phyloP scores from a whole-genome alignment of 2,329 filamentous ascomycete species.

The Penicillium nordicum region DNA sequence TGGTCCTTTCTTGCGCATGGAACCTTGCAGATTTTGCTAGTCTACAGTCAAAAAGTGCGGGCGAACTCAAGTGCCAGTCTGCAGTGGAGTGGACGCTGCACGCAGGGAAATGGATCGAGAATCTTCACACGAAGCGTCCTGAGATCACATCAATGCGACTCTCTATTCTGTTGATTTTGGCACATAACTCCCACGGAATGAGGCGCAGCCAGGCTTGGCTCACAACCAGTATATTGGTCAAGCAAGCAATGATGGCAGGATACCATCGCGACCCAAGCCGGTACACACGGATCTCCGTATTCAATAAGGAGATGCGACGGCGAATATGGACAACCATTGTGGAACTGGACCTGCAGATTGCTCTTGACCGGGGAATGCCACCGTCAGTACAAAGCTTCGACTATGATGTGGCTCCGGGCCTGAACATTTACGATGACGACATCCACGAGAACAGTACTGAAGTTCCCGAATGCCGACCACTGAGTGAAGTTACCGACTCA shows the following conservation, averaged over 20 bases:
- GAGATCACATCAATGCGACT: slow-evolving; percentile 51
- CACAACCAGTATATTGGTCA: slow-evolving; percentile 49
- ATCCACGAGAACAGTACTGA: slow-evolving; percentile 38
- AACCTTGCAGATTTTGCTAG: slow-evolving; percentile 32
- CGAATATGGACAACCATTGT: slow-evolving; percentile 57
- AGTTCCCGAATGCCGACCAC: slow-evolving; percentile 28
- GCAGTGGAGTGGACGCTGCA: slow-evolving; percentile 74
- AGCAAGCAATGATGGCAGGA: slow-evolving; percentile 53
- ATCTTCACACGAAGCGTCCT: slow-evolving; percentile 61
- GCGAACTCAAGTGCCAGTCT: slow-evolving; percentile 29
- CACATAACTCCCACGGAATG: slow-evolving; percentile 50
- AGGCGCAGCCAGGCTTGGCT: slow-evolving; percentile 55
- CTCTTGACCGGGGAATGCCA: slow-evolving; percentile 55
- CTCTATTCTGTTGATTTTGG: slow-evolving; percentile 50
- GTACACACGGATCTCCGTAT: slow-evolving; percentile 35
- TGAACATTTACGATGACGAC: slow-evolving; percentile 52
- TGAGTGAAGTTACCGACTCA: slow-evolving; percentile 36
- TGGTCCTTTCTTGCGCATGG: slow-evolving; percentile 40
- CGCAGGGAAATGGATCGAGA: slow-evolving; percentile 82
- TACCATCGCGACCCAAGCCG: slow-evolving; percentile 46
- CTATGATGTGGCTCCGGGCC: slow-evolving; percentile 50
- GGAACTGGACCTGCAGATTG: slow-evolving; percentile 56
- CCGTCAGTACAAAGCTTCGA: slow-evolving; percentile 43
- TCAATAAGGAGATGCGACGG: slow-evolving; percentile 49
- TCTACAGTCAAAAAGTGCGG: slow-evolving; percentile 29